Base-by-base conservation (phyloP, 441 rosid genomes). In the Theobroma grandiflorum region DNA sequence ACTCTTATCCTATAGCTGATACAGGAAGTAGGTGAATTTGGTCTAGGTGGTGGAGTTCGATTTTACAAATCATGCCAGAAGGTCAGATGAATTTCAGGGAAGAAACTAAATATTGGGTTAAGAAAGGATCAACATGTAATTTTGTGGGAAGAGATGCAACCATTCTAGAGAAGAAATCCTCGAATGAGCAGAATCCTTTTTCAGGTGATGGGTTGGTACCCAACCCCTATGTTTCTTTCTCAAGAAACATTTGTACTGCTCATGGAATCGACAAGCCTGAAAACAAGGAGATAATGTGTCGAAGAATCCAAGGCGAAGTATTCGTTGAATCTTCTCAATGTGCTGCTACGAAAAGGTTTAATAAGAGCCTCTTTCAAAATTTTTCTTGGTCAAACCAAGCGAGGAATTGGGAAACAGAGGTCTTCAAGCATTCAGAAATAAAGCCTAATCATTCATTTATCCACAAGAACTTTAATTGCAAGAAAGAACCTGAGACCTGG, bases 311-410 rank as follows among this genome's bases (percentile, higher is more conserved):
- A 6, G 49, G 42, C 62, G 55, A 65, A 68, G 82, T 8, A 18
- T 55, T 38, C n/a, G 78, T 40, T 64, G 74, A 73, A 42, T 42
- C 73, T 73, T 73, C 73, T 64, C 40, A 4, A 64, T 73, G 22
- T 33, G 37, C 38, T 64, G n/a, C 26, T 58, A 16, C 16, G 31
- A 62, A 20, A 43, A 69, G 61, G 58, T 20, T 38, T 37, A 79
- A 4, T 64, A 15, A 35, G 43, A 72, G 62, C 18, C 47, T n/a
- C 43, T 43, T 14, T 9, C 69, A 47, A 26, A 26, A 26, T 26
- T 26, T 26, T 0, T 26, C 31, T 26, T 26, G 31, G 37, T n/a
- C 69, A 26, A 68, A 49, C 58, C 40, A 76, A 52, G 63, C 64
- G 16, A n/a, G 53, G 15, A 40, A 33, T 18, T 42, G 20, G 50